These are phyloP conservation scores for Penicillium robsamsonii DNA, from an alignment of 495 filamentous ascomycete genomes.

Conservation along the genomic window DNA sequence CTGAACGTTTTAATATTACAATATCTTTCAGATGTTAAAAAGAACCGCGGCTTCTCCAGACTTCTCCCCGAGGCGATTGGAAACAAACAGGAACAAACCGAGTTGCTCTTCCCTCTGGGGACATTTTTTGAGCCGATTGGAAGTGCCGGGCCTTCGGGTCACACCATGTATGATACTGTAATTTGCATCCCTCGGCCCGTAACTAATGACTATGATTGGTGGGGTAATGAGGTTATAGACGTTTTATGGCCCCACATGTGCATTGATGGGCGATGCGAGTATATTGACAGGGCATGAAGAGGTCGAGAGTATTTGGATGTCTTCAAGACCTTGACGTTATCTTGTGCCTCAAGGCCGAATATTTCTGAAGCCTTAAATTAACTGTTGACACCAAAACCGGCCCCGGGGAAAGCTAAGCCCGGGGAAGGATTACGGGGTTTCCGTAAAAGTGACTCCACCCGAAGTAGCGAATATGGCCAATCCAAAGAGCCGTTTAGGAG, in stretches of 20 bases:
- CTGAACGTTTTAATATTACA: neutral
- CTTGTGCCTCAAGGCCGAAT: neutral
- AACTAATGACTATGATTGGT: constrained; percentile 10
- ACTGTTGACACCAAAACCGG: neutral
- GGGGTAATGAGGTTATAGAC: neutral
- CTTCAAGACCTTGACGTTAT: neutral
- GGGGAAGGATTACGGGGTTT: constrained; percentile 14
- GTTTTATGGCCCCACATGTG: constrained; percentile 1
- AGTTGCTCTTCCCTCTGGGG: too few relatives aligned
- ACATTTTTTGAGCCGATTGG: constrained; percentile 20
- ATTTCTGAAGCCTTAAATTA: too few relatives aligned
- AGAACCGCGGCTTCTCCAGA: constrained; percentile 18
- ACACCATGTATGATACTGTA: constrained; percentile 34
- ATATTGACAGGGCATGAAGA: neutral
- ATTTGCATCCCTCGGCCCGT: constrained; percentile 30
- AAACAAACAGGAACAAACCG: constrained; percentile 4
- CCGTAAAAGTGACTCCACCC: neutral
- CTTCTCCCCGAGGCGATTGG: neutral
- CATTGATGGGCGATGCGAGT: neutral
- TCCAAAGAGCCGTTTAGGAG: neutral
- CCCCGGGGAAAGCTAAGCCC: neutral
- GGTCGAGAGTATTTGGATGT: neutral
- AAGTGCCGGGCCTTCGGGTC: constrained; percentile 28
- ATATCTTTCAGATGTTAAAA: neutral
- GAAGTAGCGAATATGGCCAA: neutral